Base-by-base conservation (phyloP, 1,284 basidiomycete species). In the Ganoderma multipileum region DNA sequence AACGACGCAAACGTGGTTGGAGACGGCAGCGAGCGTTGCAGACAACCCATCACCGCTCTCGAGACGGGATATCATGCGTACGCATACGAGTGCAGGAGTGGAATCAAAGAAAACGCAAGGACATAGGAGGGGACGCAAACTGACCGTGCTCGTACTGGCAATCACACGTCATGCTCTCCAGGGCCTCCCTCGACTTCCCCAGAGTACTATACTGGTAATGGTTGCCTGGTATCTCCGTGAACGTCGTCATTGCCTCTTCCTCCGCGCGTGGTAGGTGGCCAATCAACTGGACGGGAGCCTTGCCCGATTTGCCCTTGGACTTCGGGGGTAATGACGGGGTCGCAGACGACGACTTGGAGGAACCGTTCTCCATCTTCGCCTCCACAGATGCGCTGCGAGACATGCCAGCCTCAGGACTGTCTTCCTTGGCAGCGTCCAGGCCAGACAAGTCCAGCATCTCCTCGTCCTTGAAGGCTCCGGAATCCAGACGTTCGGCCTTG, bases 141-240 rank as follows among this genome's bases (percentile, higher is more conserved):
- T 85, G 80, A 97, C 95, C 91, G 79, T 87, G 87, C 69, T 93
- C 89, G 80, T 91, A 96, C 66, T 83, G 82, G 82, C 96, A 98
- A 79, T 98, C 96, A 84, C 96, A 98, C 54, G 91, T 90, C 92
- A 96, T 95, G 81, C 94, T 92, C 83, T 98, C 96, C 76, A 94
- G 87, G 67, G 92, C 89, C 80, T 97, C 95, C 77, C 93, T 90
- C 59, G 93, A 95, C 74, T 90, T 87, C 14, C 98, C 98, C 65
- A 99, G 83, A 52, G 91, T 88, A 78, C 92, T 92, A 80, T 92
- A 92, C 83, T 97, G 95, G 79, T 99, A 98, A 74, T 91, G 90
- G 78, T 97, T 98, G 74, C 85, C 87, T 65, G 82, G 75, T 75
- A 99, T 89, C 79, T 93, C 88, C 69, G 81, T 83, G 76, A 97